Conservation (phyloP, 1,284 basidiomycete genomes). For the Neolentinus lepideus region DNA sequence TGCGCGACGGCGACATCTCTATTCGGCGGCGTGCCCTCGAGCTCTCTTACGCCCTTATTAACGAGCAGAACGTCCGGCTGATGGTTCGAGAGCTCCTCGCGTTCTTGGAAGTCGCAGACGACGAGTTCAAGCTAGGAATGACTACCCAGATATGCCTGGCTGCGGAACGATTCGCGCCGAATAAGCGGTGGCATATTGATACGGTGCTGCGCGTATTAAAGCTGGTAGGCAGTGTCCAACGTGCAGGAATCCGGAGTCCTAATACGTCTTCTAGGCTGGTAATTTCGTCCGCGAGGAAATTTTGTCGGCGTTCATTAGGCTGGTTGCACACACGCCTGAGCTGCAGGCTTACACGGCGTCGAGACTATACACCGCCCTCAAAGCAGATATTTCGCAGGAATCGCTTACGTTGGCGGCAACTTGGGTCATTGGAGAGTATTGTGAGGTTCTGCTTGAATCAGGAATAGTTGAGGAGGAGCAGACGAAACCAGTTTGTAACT, state of each 20-base stretch:
- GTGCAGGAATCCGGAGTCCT: constrained; percentile 3
- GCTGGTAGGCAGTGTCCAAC: constrained; percentile 48
- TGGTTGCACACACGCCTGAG: constrained; percentile 96
- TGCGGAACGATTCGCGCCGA: constrained; percentile 95
- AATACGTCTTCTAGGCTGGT: constrained; percentile 61
- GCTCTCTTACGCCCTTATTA: constrained; percentile 95
- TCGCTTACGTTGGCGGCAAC: constrained; percentile 89
- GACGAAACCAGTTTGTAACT: constrained; percentile 51
- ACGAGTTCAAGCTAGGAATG: constrained; percentile 97
- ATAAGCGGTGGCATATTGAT: constrained; percentile 99
- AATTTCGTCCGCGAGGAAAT: constrained; percentile 99
- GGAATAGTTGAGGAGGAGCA: constrained; percentile 88
- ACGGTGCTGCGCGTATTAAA: constrained; percentile 92
- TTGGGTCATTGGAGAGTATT: constrained; percentile 97
- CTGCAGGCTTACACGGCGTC: constrained; percentile 95
- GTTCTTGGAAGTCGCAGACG: constrained; percentile 97
- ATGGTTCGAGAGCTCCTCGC: constrained; percentile 90
- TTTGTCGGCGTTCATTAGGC: constrained; percentile 88
- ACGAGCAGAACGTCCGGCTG: constrained; percentile 91
- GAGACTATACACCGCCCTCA: constrained; percentile 85
- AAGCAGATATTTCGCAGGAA: constrained; percentile 93
- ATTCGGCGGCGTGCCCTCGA: constrained; percentile 96
- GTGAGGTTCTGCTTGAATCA: constrained; percentile 83
- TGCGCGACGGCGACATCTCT: constrained; percentile 98
- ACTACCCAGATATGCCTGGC: constrained; percentile 97